These are phyloP conservation scores for Stentor coeruleus DNA, from an alignment of 73 alveolate genomes.

Conservation along the genomic window DNA sequence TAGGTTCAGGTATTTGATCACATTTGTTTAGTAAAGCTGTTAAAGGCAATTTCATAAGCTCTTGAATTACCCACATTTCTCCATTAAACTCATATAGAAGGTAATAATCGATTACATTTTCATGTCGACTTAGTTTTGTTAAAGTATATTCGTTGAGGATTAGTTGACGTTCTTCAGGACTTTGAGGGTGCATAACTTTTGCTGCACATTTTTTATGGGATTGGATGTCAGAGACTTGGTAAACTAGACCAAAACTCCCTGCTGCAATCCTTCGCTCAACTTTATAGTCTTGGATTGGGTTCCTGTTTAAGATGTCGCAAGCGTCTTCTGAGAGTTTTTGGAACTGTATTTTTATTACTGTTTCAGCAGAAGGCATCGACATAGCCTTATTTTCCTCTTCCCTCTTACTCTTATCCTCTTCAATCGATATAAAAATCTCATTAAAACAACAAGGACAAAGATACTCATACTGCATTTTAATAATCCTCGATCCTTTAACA, in stretches of 20 bases:
- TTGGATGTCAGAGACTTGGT: neutral
- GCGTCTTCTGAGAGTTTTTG: no score
- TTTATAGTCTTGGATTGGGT: no score
- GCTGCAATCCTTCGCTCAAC: neutral
- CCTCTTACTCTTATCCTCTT: no score
- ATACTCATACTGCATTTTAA: no score
- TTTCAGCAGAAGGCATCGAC: no score
- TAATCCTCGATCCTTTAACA: no score
- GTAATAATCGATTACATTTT: neutral
- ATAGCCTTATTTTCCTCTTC: no score
- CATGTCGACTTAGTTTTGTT: neutral
- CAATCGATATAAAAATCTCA: no score
- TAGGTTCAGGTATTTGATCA: neutral
- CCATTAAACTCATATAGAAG: neutral
- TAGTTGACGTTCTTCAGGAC: neutral
- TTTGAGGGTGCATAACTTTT: neutral
- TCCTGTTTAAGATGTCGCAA: no score
- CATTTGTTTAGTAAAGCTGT: neutral
- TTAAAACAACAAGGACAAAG: no score
- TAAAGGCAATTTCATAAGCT: neutral
- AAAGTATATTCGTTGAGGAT: neutral
- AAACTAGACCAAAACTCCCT: neutral
- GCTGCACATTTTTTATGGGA: neutral
- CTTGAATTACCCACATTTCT: neutral
- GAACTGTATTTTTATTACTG: no score